A percentile compares a stretch with the other conserved stretches of the same genome.
These are phyloP conservation scores for Tylopilus balloui DNA, from an alignment of 768 basidiomycete genomes.

Conservation along the genomic window DNA sequence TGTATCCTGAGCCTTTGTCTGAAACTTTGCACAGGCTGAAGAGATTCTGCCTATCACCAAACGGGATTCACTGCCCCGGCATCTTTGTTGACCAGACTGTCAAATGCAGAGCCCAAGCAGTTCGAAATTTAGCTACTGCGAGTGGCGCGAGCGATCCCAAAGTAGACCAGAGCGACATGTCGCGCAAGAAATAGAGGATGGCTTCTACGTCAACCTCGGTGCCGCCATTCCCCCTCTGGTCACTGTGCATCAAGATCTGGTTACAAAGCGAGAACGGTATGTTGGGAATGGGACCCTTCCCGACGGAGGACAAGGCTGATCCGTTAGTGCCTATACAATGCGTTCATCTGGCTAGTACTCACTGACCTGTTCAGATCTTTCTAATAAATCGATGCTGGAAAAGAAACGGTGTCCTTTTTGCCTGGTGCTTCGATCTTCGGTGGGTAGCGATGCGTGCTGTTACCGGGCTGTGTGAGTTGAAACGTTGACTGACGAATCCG, in stretches of 20 bases:
- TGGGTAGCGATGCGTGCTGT: constrained; percentile 49
- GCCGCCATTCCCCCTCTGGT: constrained; percentile 90
- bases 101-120: constrained; percentile 58
- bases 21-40: constrained; percentile 56
- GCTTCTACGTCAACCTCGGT: constrained; percentile 80
- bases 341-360: background rate
- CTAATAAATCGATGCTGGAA: constrained; percentile 88
- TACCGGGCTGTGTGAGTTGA: constrained; percentile 21
- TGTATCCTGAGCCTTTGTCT: constrained; percentile 2
- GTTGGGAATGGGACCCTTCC: constrained; percentile 82
- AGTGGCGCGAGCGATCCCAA: constrained; percentile 43
- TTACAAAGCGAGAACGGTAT: constrained; percentile 88
- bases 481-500: background rate
- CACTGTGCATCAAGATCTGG: constrained; percentile 76
- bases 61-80: constrained; percentile 75
- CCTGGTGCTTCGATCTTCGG: constrained; percentile 89
- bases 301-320: constrained; percentile 70
- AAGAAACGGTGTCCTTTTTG: constrained; percentile 86
- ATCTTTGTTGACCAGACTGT: constrained; percentile 86
- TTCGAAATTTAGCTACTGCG: constrained; percentile 65
- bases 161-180: constrained; percentile 60
- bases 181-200: constrained; percentile 82
- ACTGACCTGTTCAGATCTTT: constrained; percentile 36
- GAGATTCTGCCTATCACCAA: constrained; percentile 83
- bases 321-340: constrained; percentile 52